A percentile compares a stretch with the other conserved stretches of the same genome.
Evolutionary conservation across 176 grass and related monocot genomes (phyloP).

Genomic region (Oryza nivara): DNA sequence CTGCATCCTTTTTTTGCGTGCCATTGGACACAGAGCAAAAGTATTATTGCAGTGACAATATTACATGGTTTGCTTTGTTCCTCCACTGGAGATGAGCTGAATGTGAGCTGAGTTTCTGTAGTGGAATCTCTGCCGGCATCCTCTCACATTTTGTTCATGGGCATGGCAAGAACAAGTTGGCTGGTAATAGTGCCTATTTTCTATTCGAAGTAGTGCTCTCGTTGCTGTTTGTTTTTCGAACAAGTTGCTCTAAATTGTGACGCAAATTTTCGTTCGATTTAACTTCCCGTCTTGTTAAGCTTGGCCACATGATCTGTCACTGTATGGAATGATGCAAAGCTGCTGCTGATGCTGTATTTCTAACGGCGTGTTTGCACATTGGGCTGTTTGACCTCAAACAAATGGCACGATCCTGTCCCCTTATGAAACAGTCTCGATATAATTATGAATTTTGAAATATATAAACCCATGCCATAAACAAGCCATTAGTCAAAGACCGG

Average conservation of each 20-base stretch:
- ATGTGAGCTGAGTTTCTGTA: background rate
- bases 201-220: background rate
- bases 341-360: background rate
- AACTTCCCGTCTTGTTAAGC: background rate
- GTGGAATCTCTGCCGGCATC: background rate
- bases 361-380: background rate
- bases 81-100: too few species aligned
- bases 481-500: too few species aligned
- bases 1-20: too few species aligned
- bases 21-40: background rate
- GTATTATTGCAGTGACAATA: background rate
- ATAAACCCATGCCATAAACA: too few species aligned
- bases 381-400: background rate
- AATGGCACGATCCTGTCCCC: background rate
- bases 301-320: background rate
- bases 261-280: background rate
- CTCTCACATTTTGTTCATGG: background rate
- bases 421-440: background rate
- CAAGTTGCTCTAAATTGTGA: background rate
- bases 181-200: background rate
- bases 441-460: background rate
- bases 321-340: background rate
- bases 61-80: background rate
- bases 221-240: background rate
- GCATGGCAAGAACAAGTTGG: background rate